A percentile compares a stretch with the other conserved stretches of the same genome.
phyloP scores from a whole-genome alignment of 495 filamentous ascomycete species.

The Lophium mytilinum region DNA sequence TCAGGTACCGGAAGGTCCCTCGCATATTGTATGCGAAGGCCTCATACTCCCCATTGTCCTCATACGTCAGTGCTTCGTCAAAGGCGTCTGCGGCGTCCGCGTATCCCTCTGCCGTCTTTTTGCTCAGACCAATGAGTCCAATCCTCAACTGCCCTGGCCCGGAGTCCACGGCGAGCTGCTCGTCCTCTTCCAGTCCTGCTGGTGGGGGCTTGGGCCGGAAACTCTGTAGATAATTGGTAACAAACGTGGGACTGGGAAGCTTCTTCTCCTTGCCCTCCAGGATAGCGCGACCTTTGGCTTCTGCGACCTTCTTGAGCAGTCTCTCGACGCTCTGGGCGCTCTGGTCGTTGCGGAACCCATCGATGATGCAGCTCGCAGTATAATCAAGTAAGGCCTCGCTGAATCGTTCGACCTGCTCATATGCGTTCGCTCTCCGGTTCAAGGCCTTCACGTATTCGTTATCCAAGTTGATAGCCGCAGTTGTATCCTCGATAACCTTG shows the following conservation, averaged over 20 bases:
- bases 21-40: constrained; percentile 92
- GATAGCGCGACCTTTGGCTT: constrained; percentile 82
- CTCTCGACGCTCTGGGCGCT: constrained; percentile 87
- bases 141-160: constrained; percentile 78
- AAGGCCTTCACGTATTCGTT: constrained; percentile 95
- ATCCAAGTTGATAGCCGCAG: constrained; percentile 83
- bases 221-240: constrained; percentile 97
- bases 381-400: constrained; percentile 95
- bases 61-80: constrained; percentile 75
- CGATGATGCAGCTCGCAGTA: constrained; percentile 98
- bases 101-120: constrained; percentile 83
- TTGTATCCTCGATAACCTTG: constrained; percentile 95
- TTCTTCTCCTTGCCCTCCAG: constrained; percentile 69
- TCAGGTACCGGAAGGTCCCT: constrained; percentile 88
- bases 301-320: constrained; percentile 92
- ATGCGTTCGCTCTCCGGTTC: constrained; percentile 90
- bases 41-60: constrained; percentile 69
- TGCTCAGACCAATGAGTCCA: constrained; percentile 69
- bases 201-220: constrained; percentile 78
- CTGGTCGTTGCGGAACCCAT: constrained; percentile 81
- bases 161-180: constrained; percentile 64
- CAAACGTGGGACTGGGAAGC: constrained; percentile 89
- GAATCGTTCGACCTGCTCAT: constrained; percentile 83
- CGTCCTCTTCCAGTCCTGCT: constrained; percentile 70
- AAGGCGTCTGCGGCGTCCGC: constrained; percentile 78